Percentiles rank a stretch among this genome's conserved stretches.
These are phyloP conservation scores for Ascochyta lentis DNA, from an alignment of 2,329 filamentous ascomycete genomes.

Conservation along the genomic window DNA sequence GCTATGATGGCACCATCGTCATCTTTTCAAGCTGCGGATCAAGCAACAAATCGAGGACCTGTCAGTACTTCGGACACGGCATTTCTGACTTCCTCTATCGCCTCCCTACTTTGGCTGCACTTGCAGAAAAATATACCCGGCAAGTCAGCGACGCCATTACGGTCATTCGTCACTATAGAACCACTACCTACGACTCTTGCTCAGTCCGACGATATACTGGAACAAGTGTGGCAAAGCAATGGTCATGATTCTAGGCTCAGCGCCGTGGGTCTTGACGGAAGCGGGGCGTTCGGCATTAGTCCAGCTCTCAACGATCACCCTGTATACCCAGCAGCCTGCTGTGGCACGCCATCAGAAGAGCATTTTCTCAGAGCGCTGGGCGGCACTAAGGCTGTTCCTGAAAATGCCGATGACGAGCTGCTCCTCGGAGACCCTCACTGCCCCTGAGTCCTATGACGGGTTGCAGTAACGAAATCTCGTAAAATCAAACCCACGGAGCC, in stretches of 20 bases:
- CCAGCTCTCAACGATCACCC: background rate
- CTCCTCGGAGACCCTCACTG: constrained; percentile 5
- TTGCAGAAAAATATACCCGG: constrained; percentile 18
- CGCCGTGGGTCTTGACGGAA: background rate
- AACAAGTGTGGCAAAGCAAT: background rate
- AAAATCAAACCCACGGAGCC: background rate
- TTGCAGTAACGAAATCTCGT: background rate
- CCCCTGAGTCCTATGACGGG: background rate
- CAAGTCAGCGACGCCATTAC: constrained; percentile 12
- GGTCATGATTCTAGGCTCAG: background rate
- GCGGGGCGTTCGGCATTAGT: background rate
- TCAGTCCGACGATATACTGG: background rate
- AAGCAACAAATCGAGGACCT: background rate
- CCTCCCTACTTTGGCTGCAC: constrained; percentile 23
- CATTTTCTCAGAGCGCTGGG: background rate
- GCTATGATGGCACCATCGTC: background rate
- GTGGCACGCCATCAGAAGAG: background rate
- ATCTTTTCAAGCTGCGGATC: background rate
- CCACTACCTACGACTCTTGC: background rate
- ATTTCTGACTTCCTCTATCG: background rate
- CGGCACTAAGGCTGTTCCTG: background rate
- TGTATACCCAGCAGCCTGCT: background rate
- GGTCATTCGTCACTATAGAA: constrained; percentile 14
- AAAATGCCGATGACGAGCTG: background rate
- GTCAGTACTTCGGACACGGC: background rate